These are phyloP conservation scores for Prunus persica DNA, from an alignment of 306 rosid species.

Conservation along the genomic window DNA sequence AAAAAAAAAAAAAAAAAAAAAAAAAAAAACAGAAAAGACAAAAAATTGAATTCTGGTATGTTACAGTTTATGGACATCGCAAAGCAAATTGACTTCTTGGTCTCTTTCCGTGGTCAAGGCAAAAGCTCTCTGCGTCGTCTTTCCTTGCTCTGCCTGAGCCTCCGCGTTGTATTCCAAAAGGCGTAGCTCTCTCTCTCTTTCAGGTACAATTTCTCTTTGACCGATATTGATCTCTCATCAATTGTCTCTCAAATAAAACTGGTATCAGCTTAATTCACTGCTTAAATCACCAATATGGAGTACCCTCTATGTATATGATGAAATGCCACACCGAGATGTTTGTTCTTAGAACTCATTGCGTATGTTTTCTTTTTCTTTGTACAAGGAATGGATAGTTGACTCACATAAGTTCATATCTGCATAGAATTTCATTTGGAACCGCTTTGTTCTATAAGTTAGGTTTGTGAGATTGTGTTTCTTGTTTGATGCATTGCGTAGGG, in stretches of 20 bases:
- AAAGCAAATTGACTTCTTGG: too few species aligned
- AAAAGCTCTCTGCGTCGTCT: too few species aligned
- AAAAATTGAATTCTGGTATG: too few species aligned
- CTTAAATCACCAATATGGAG: neutral
- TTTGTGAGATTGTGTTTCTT: neutral
- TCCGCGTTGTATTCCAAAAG: neutral
- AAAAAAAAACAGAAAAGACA: too few species aligned
- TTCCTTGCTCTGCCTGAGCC: too few species aligned
- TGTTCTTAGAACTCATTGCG: neutral
- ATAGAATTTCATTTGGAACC: neutral
- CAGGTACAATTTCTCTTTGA: neutral
- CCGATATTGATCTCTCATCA: neutral
- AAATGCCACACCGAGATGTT: slow-evolving; percentile 26
- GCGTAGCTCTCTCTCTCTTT: neutral
- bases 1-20: too few species aligned
- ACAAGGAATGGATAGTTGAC: neutral
- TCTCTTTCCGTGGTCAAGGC: too few species aligned
- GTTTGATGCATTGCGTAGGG: neutral
- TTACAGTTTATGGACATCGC: too few species aligned
- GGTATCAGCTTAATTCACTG: too few species aligned
- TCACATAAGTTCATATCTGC: neutral
- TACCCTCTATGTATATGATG: slow-evolving; percentile 35
- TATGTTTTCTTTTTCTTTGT: neutral
- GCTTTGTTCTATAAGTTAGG: neutral
- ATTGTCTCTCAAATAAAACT: neutral